phyloP scores from a whole-genome alignment of 768 basidiomycete species.

The Mycena indigotica region DNA sequence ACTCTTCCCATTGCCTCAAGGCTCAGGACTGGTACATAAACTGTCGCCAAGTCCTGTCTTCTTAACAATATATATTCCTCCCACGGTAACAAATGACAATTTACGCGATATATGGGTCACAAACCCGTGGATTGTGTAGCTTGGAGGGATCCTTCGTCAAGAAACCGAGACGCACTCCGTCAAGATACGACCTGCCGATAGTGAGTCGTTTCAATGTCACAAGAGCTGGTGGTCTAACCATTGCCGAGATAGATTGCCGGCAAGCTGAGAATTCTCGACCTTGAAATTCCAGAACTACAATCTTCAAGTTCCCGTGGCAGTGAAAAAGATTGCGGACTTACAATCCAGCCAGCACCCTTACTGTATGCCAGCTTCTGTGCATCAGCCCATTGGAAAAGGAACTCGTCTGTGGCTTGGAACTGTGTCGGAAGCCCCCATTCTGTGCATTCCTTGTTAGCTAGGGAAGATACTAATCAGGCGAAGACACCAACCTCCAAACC shows the following conservation, averaged over 20 bases:
- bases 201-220: neutral
- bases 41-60: no score
- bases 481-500: slow-evolving; percentile 42
- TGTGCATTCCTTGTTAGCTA: neutral
- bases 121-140: slow-evolving; percentile 62
- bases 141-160: slow-evolving; percentile 64
- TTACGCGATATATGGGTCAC: slow-evolving; percentile 47
- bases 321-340: slow-evolving; percentile 34
- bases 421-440: slow-evolving; percentile 63
- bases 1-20: no score
- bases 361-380: slow-evolving; percentile 62
- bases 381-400: slow-evolving; percentile 60
- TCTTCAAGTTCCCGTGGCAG: no score
- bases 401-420: slow-evolving; percentile 54
- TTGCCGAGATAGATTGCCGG: slow-evolving; percentile 58
- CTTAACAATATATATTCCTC: no score
- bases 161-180: slow-evolving; percentile 59
- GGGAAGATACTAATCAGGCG: neutral
- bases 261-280: slow-evolving; percentile 55
- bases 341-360: slow-evolving; percentile 59
- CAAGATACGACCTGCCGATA: slow-evolving; percentile 61
- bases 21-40: no score
- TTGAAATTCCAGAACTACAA: slow-evolving; percentile 75
- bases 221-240: slow-evolving; percentile 48
- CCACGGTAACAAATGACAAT: no score